Conservation (phyloP, 2,329 filamentous ascomycete species). For the Neonectria punicea region DNA sequence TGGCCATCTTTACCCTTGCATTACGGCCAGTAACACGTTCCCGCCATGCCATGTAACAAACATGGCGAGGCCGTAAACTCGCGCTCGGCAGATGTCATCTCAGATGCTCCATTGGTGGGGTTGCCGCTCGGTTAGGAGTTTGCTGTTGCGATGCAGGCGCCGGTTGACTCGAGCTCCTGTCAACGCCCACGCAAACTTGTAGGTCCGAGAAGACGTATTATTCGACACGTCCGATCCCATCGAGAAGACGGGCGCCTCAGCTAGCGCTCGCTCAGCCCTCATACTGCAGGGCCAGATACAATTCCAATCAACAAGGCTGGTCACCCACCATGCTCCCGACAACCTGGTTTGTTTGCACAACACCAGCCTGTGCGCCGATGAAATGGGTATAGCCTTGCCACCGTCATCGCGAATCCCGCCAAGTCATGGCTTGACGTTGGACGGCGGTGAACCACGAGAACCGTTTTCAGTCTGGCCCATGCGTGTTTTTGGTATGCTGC, state of each 20-base stretch:
- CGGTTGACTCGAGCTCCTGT: neutral
- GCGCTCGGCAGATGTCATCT: neutral
- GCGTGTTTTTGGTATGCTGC: neutral
- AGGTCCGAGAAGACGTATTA: neutral
- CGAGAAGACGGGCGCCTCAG: neutral
- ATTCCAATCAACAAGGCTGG: neutral
- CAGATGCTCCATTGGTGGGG: neutral
- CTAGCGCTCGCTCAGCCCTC: neutral
- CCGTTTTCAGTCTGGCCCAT: neutral
- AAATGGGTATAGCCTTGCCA: neutral
- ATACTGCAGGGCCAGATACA: neutral
- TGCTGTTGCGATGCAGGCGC: neutral
- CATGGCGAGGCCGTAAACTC: neutral
- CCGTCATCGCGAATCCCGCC: neutral
- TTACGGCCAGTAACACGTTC: neutral
- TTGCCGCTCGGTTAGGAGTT: neutral
- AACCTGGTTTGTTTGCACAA: slow-evolving; percentile 20
- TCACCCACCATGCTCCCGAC: slow-evolving; percentile 4
- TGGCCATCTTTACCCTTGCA: neutral
- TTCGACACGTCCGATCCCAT: neutral
- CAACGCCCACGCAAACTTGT: neutral
- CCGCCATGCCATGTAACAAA: neutral
- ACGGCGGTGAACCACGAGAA: neutral
- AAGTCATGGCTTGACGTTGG: neutral
- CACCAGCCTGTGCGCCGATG: neutral